A percentile compares a stretch with the other conserved stretches of the same genome.
Evolutionary conservation across 371 early-diverging fungal genomes (phyloP).

Genomic region (Choanephora cucurbitarum): DNA sequence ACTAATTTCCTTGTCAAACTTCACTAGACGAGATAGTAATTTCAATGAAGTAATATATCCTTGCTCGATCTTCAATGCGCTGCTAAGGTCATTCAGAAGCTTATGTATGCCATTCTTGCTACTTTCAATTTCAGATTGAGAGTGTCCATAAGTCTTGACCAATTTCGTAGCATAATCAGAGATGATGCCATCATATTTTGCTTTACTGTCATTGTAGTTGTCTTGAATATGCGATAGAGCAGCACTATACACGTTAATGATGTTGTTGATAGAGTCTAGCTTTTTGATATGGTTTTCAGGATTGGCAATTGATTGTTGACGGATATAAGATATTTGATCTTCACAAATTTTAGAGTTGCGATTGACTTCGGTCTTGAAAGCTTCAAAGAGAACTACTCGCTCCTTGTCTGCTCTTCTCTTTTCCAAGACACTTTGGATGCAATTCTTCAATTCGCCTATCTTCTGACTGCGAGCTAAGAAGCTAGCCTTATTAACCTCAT

Average conservation of each 20-base stretch:
- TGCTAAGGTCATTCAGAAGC: constrained; percentile 27
- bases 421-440: constrained; percentile 21
- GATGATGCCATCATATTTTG: constrained; percentile 30
- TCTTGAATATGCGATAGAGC: constrained; percentile 33
- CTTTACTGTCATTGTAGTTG: constrained; percentile 31
- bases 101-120: constrained; percentile 26
- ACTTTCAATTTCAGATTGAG: constrained; percentile 22
- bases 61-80: constrained; percentile 26
- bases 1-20: constrained; percentile 32
- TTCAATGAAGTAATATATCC: constrained; percentile 38
- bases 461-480: constrained; percentile 24
- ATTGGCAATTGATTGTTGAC: constrained; percentile 39
- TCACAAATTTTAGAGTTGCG: constrained; percentile 34
- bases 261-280: constrained; percentile 32
- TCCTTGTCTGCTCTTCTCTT: constrained; percentile 32
- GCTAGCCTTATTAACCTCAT: constrained; percentile 15
- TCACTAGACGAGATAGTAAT: constrained; percentile 27
- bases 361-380: constrained; percentile 21
- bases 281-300: constrained; percentile 44
- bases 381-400: constrained; percentile 17
- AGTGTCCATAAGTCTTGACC: constrained; percentile 20
- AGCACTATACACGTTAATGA: constrained; percentile 37
- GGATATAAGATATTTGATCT: constrained; percentile 41
- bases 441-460: not conserved
- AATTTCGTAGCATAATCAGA: constrained; percentile 31